Conservation (phyloP, 768 basidiomycete species). For the Tylopilus plumbeoviolaceoides region DNA sequence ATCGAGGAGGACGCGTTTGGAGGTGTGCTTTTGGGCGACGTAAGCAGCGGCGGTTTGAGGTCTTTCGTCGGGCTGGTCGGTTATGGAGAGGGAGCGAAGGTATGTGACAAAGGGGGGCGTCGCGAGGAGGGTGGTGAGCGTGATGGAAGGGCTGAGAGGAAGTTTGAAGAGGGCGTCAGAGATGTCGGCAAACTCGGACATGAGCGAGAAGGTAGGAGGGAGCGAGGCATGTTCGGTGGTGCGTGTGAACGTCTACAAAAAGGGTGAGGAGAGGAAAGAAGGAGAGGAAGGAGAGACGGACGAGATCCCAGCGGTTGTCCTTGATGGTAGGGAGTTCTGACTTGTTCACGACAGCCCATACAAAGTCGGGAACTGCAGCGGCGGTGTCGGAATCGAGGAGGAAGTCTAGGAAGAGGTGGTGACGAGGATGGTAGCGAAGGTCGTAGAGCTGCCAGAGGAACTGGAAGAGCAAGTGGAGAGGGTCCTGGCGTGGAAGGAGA, state of each 20-base stretch:
- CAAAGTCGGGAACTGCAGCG: constrained; percentile 56
- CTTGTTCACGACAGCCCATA: constrained; percentile 84
- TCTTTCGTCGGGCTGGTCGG: constrained; percentile 78
- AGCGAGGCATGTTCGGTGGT: constrained; percentile 62
- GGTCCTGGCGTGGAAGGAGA: constrained; percentile 81
- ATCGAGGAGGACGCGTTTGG: constrained; percentile 74
- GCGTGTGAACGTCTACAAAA: constrained; percentile 72
- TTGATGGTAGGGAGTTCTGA: constrained; percentile 68
- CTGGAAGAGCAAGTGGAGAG: constrained; percentile 63
- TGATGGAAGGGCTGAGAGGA: constrained; percentile 34
- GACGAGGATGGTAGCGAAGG: constrained; percentile 63
- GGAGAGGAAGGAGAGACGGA: constrained; percentile 36
- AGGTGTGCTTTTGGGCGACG: constrained; percentile 37
- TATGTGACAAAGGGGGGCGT: constrained; percentile 64
- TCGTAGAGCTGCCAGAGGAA: constrained; percentile 63
- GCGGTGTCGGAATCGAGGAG: constrained; percentile 46
- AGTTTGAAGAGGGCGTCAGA: constrained; percentile 73
- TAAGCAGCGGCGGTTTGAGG: constrained; percentile 51
- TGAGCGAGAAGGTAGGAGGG: constrained; percentile 61
- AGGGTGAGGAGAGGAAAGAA: neutral
- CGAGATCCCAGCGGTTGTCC: constrained; percentile 81
- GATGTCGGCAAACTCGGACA: constrained; percentile 88
- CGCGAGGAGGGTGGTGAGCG: constrained; percentile 54
- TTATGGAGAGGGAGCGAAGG: constrained; percentile 86
- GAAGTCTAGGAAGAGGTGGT: constrained; percentile 77